Evolutionary conservation across 352 stramenopile genomes (phyloP).

Genomic region (Globisporangium cystogenes): DNA sequence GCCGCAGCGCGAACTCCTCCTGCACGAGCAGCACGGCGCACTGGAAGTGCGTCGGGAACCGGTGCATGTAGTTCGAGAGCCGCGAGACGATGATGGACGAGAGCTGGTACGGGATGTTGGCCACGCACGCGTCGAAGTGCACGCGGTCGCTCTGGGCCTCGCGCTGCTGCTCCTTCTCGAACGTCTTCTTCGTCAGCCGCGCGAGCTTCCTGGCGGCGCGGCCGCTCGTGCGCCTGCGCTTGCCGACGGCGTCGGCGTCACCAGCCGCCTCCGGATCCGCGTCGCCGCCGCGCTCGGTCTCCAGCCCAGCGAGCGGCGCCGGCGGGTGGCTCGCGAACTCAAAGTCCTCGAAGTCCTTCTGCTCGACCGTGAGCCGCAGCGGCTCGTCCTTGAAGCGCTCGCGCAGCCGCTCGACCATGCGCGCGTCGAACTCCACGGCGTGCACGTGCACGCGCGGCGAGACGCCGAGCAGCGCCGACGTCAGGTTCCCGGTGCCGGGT

Average conservation of each 20-base stretch:
- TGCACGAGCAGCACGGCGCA: constrained; percentile 78
- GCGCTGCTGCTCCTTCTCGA: constrained; percentile 4
- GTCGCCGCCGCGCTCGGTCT: neutral
- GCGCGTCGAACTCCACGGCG: constrained; percentile 67
- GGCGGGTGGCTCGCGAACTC: constrained; percentile 21
- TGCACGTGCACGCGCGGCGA: constrained; percentile 46
- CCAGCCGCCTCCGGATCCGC: neutral
- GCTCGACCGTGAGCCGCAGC: constrained; percentile 25
- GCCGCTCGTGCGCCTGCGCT: constrained; percentile 8
- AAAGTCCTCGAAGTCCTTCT: constrained; percentile 41
- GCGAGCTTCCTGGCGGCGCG: constrained; percentile 7
- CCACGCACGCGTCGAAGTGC: constrained; percentile 67
- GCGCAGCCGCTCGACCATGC: constrained; percentile 69
- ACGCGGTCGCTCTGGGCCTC: neutral
- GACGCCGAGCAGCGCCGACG: constrained; percentile 56
- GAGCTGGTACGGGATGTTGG: constrained; percentile 87
- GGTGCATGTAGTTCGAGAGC: constrained; percentile 68
- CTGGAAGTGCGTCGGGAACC: constrained; percentile 42
- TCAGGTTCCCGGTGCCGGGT: constrained; percentile 82
- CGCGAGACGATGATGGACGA: constrained; percentile 77
- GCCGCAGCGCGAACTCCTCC: constrained; percentile 74
- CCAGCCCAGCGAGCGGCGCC: neutral
- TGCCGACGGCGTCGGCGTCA: neutral
- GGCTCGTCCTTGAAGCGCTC: constrained; percentile 40
- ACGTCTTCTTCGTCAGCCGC: constrained; percentile 7